Evolutionary conservation across 2,329 filamentous ascomycete genomes (phyloP).

Genomic region (Arachnomyces sp.): DNA sequence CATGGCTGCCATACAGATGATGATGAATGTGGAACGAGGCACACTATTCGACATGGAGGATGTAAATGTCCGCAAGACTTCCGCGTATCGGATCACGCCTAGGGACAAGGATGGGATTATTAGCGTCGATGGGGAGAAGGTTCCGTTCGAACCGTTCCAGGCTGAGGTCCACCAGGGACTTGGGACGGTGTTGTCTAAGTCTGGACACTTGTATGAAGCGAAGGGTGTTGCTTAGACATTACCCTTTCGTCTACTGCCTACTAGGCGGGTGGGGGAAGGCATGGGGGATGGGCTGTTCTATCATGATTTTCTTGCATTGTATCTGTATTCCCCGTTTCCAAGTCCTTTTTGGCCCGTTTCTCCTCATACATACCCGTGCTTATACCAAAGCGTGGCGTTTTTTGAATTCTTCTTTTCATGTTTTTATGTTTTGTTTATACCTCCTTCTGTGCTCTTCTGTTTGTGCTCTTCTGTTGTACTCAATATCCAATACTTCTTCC

Average conservation of each 20-base stretch:
- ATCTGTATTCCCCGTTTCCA: too few relatives aligned
- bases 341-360: too few relatives aligned
- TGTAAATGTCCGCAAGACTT: conserved; percentile 74
- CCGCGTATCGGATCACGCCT: conserved; percentile 79
- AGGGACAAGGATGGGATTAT: conserved; percentile 69
- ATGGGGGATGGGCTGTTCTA: too few relatives aligned
- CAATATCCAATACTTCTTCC: too few relatives aligned
- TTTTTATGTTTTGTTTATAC: too few relatives aligned
- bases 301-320: too few relatives aligned
- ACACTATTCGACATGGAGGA: conserved; percentile 71
- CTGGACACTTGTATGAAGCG: conserved; percentile 61
- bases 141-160: conserved; percentile 85
- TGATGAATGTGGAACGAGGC: conserved; percentile 63
- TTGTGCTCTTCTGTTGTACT: too few relatives aligned
- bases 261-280: too few relatives aligned
- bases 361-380: too few relatives aligned
- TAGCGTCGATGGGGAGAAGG: conserved; percentile 83
- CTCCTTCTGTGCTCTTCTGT: too few relatives aligned
- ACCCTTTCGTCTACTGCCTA: conserved; percentile 3
- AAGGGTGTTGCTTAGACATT: conserved; percentile 21
- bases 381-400: too few relatives aligned
- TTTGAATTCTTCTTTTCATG: too few relatives aligned
- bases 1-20: conserved; percentile 56
- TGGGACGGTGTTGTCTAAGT: conserved; percentile 75
- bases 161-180: conserved; percentile 77